Evolutionary conservation across 2,329 filamentous ascomycete genomes (phyloP).

Genomic region (Beauveria medogensis): DNA sequence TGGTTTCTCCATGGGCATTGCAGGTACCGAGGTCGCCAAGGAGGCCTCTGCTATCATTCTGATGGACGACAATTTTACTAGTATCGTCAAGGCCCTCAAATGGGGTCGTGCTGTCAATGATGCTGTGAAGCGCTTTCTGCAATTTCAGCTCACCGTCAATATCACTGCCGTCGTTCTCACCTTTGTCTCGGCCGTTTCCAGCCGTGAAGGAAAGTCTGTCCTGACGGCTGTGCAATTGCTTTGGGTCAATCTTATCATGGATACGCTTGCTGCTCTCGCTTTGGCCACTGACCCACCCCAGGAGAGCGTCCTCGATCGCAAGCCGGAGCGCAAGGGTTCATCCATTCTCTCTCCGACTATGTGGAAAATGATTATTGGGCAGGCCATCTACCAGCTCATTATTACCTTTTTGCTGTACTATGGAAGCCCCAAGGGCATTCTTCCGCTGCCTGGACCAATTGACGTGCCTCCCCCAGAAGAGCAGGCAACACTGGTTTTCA

Average conservation of each 20-base stretch:
- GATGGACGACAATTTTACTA: slow-evolving; percentile 82
- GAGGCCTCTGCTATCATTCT: slow-evolving; percentile 79
- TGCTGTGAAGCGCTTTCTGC: slow-evolving; percentile 67
- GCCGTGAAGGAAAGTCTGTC: slow-evolving; percentile 60
- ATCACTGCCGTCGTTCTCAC: slow-evolving; percentile 82
- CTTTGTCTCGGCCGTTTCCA: slow-evolving; percentile 79
- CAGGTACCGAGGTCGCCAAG: slow-evolving; percentile 76
- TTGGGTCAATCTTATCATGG: slow-evolving; percentile 97
- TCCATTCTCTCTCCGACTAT: slow-evolving; percentile 76
- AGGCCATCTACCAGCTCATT: slow-evolving; percentile 81
- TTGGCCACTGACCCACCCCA: slow-evolving; percentile 86
- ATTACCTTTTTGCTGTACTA: slow-evolving; percentile 78
- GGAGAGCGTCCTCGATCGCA: slow-evolving; percentile 70
- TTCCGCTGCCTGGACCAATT: slow-evolving; percentile 40
- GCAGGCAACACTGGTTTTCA: slow-evolving; percentile 82
- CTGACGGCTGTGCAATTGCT: slow-evolving; percentile 84
- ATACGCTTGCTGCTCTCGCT: slow-evolving; percentile 83
- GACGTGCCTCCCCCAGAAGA: slow-evolving; percentile 32
- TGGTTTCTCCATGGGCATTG: slow-evolving; percentile 79
- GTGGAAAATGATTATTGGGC: slow-evolving; percentile 99
- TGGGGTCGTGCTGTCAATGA: slow-evolving; percentile 76
- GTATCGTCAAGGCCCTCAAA: slow-evolving; percentile 75
- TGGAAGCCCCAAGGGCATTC: slow-evolving; percentile 39
- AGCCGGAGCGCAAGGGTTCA: slow-evolving; percentile 50
- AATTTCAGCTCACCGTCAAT: slow-evolving; percentile 80